phyloP scores from a whole-genome alignment of 768 basidiomycete genomes.

The Tephrocybe sp. region DNA sequence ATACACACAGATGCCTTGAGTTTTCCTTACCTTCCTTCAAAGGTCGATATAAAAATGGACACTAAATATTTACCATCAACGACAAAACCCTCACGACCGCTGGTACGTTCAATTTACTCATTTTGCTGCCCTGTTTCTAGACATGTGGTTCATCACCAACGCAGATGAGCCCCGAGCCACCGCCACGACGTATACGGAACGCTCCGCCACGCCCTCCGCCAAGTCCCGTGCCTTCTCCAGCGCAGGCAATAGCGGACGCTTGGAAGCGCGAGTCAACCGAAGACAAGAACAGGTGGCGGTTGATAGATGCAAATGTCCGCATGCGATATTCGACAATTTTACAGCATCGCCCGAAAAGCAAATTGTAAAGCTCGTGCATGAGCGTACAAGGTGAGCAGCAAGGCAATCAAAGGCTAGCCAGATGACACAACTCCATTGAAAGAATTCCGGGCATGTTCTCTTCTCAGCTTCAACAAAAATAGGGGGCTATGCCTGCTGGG shows the following conservation, averaged over 20 bases:
- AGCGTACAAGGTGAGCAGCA: slow-evolving; percentile 14
- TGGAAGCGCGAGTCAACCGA: slow-evolving; percentile 66
- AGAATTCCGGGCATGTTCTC: neutral
- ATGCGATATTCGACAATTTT: slow-evolving; percentile 46
- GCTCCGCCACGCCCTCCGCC: slow-evolving; percentile 24
- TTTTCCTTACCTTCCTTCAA: slow-evolving; percentile 36
- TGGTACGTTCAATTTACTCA: slow-evolving; percentile 37
- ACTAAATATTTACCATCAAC: slow-evolving; percentile 31
- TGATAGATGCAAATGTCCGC: slow-evolving; percentile 48
- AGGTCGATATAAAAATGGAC: slow-evolving; percentile 48
- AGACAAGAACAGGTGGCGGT: slow-evolving; percentile 59
- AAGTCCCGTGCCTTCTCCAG: slow-evolving; percentile 43
- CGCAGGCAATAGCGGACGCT: slow-evolving; percentile 65
- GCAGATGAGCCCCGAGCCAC: slow-evolving; percentile 47
- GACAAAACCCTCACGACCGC: slow-evolving; percentile 31
- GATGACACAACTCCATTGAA: neutral
- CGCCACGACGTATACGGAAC: slow-evolving; percentile 31
- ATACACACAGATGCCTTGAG: slow-evolving; percentile 33
- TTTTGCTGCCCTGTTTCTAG: slow-evolving; percentile 28
- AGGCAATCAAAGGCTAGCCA: neutral
- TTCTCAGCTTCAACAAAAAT: too few species aligned
- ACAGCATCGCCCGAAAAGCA: slow-evolving; percentile 41
- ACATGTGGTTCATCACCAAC: slow-evolving; percentile 26
- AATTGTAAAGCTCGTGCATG: slow-evolving; percentile 42
- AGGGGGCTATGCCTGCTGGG: too few species aligned